Conservation (phyloP, 768 basidiomycete species). For the Suillus subalutaceus region DNA sequence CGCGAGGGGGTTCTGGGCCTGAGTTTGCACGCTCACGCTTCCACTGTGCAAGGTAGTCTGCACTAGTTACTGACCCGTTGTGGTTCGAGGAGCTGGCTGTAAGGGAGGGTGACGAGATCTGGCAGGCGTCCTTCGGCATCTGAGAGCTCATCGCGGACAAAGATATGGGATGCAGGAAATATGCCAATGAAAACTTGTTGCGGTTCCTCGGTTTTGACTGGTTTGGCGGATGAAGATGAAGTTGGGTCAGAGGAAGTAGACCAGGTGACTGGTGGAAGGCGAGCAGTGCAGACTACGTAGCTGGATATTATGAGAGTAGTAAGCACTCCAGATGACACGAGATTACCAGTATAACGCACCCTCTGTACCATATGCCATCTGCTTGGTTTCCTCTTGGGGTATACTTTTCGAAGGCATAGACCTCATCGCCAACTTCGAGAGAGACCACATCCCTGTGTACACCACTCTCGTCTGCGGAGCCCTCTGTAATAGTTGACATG, state of each 20-base stretch:
- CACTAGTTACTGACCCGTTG: slow-evolving; percentile 41
- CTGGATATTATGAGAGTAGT: slow-evolving; percentile 39
- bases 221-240: slow-evolving; percentile 43
- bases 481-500: slow-evolving; percentile 47
- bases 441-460: slow-evolving; percentile 77
- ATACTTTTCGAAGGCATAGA: slow-evolving; percentile 96
- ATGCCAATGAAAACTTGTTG: slow-evolving; percentile 94
- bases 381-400: slow-evolving; percentile 71
- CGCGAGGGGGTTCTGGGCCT: slow-evolving; percentile 29
- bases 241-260: slow-evolving; percentile 60
- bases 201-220: slow-evolving; percentile 68
- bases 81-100: slow-evolving; percentile 36
- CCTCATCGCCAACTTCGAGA: slow-evolving; percentile 93
- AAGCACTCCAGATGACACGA: not conserved
- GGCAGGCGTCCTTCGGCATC: slow-evolving; percentile 88
- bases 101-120: slow-evolving; percentile 65
- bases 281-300: slow-evolving; percentile 84
- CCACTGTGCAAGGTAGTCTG: slow-evolving; percentile 51
- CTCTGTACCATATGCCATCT: slow-evolving; percentile 90
- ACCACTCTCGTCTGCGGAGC: slow-evolving; percentile 60
- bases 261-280: slow-evolving; percentile 70
- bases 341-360: slow-evolving; percentile 56
- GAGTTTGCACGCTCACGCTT: slow-evolving; percentile 37
- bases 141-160: slow-evolving; percentile 81
- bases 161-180: slow-evolving; percentile 88